Conservation (phyloP, 768 basidiomycete species). For the Macrolepiota fuliginosa region DNA sequence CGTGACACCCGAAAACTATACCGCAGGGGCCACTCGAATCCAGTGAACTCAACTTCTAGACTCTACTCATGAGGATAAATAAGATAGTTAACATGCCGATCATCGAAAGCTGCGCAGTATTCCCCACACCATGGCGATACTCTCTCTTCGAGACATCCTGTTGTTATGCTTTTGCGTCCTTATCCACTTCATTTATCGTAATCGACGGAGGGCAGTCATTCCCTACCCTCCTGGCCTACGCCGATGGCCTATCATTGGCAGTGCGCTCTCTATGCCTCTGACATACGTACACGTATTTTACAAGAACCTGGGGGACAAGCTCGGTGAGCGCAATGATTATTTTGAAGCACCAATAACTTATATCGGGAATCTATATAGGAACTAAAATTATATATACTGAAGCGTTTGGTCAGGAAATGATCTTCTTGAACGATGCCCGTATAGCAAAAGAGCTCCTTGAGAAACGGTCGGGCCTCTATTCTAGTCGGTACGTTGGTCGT, state of each 20-base stretch:
- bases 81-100: too few relatives aligned
- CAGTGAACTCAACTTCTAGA: too few relatives aligned
- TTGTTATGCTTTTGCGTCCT: background rate
- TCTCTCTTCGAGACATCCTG: background rate
- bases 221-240: constrained; percentile 8
- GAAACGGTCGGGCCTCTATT: constrained; percentile 13
- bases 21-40: too few relatives aligned
- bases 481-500: background rate
- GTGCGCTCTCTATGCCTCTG: constrained; percentile 10
- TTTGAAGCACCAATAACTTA: background rate
- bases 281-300: constrained; percentile 2
- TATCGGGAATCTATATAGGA: background rate
- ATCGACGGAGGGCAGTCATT: background rate
- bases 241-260: constrained; percentile 14
- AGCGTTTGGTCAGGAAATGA: background rate
- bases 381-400: constrained; percentile 10
- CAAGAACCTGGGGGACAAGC: constrained; percentile 8
- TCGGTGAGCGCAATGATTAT: constrained; percentile 2
- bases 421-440: constrained; percentile 10
- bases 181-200: background rate
- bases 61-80: too few relatives aligned
- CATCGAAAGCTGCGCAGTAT: too few relatives aligned
- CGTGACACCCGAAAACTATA: too few relatives aligned
- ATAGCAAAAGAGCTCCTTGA: constrained; percentile 13
- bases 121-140: background rate